These are phyloP conservation scores for Colletotrichum musicola DNA, from an alignment of 2,329 filamentous ascomycete species.

Conservation along the genomic window DNA sequence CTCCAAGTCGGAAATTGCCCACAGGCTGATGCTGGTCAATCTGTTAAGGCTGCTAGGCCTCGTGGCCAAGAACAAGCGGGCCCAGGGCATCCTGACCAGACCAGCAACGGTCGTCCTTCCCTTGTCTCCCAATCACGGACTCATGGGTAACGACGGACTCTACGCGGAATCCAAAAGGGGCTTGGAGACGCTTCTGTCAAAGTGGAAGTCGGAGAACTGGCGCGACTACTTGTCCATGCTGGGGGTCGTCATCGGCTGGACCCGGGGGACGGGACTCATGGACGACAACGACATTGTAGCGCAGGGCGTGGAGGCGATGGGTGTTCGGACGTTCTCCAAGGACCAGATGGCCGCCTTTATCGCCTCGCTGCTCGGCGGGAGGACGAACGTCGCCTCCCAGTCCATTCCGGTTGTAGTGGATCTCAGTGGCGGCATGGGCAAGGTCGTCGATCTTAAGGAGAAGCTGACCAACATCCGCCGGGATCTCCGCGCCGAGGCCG, in stretches of 20 bases:
- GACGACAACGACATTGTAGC: slow-evolving; percentile 97
- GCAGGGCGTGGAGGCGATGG: slow-evolving; percentile 94
- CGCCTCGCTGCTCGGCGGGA: slow-evolving; percentile 92
- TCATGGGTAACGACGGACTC: slow-evolving; percentile 95
- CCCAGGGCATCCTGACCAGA: slow-evolving; percentile 89
- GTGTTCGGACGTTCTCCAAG: slow-evolving; percentile 97
- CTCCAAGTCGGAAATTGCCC: slow-evolving; percentile 96
- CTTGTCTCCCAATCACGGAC: slow-evolving; percentile 96
- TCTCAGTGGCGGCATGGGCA: slow-evolving; percentile 96
- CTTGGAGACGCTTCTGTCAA: slow-evolving; percentile 96
- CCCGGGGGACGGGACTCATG: slow-evolving; percentile 97
- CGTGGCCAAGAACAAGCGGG: slow-evolving; percentile 90
- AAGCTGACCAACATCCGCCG: slow-evolving; percentile 93
- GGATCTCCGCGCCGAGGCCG: slow-evolving; percentile 93
- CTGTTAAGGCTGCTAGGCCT: slow-evolving; percentile 88
- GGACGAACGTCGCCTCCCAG: slow-evolving; percentile 94
- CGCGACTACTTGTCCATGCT: slow-evolving; percentile 97
- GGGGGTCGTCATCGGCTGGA: slow-evolving; percentile 98
- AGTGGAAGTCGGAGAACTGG: slow-evolving; percentile 98
- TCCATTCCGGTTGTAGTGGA: slow-evolving; percentile 95
- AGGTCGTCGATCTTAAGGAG: slow-evolving; percentile 93
- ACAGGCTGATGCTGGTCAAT: slow-evolving; percentile 99
- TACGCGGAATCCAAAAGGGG: slow-evolving; percentile 98
- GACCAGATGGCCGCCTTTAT: slow-evolving; percentile 99
- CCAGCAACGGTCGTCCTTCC: slow-evolving; percentile 96